Evolutionary conservation across 148 eudicot species (phyloP).

Genomic region (Polygonum maritimum): DNA sequence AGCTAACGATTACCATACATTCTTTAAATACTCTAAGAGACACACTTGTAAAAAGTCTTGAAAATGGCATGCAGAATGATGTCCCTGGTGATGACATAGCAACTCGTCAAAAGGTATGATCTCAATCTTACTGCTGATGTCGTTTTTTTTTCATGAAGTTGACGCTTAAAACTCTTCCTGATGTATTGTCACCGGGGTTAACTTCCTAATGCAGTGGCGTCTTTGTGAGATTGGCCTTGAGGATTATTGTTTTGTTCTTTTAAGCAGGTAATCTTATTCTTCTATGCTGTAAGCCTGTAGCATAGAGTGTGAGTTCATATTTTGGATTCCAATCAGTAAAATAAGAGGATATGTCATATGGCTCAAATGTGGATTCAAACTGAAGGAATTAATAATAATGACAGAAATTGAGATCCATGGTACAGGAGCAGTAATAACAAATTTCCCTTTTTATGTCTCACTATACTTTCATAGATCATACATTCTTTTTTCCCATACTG

Average conservation of each 20-base stretch:
- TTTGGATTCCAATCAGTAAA: background rate
- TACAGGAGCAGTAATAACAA: background rate
- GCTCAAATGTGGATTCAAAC: background rate
- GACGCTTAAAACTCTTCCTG: background rate
- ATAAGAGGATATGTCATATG: background rate
- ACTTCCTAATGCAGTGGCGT: conserved; percentile 73
- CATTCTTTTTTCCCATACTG: background rate
- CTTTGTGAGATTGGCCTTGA: conserved; percentile 98
- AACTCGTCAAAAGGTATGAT: conserved; percentile 84
- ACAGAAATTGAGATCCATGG: background rate
- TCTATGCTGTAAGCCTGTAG: background rate
- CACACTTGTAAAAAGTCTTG: conserved; percentile 67
- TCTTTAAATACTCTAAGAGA: conserved; percentile 59
- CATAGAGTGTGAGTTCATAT: background rate
- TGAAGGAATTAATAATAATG: background rate
- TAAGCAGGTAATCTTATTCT: conserved; percentile 60
- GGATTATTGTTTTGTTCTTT: conserved; percentile 84
- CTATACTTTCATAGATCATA: background rate
- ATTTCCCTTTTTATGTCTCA: background rate
- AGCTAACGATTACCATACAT: conserved; percentile 42
- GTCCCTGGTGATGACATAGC: conserved; percentile 89
- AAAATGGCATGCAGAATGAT: conserved; percentile 89
- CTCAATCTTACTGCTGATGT: background rate
- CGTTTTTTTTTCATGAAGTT: background rate
- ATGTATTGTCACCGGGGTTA: background rate